phyloP scores from a whole-genome alignment of 495 filamentous ascomycete species.

The Letharia lupina region DNA sequence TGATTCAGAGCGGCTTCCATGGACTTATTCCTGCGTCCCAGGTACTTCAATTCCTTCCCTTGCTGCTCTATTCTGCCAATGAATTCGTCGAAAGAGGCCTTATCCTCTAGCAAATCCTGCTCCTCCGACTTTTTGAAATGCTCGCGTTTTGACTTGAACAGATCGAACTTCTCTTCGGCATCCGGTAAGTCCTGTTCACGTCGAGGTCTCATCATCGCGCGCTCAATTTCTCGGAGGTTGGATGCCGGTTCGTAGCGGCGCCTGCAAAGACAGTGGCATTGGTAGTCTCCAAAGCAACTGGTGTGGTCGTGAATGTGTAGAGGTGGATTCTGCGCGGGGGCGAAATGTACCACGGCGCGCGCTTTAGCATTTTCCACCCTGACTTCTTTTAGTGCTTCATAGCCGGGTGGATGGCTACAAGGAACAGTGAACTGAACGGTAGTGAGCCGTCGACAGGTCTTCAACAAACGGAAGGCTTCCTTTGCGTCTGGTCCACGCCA shows the following conservation, averaged over 20 bases:
- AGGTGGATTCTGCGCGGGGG: background rate
- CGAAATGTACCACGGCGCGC: background rate
- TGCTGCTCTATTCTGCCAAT: background rate
- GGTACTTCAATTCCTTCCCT: background rate
- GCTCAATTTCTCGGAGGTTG: constrained; percentile 4
- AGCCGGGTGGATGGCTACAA: constrained; percentile 9
- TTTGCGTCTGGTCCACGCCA: constrained; percentile 9
- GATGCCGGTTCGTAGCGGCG: background rate
- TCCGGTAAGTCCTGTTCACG: background rate
- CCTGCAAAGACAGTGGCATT: background rate
- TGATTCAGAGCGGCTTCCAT: background rate
- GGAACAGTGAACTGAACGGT: background rate
- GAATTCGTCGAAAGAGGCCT: background rate
- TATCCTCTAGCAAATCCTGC: background rate
- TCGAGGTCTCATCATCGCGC: constrained; percentile 15
- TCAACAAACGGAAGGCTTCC: constrained; percentile 12
- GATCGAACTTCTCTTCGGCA: background rate
- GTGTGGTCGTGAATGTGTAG: background rate
- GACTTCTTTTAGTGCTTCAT: constrained; percentile 11
- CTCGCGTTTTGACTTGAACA: constrained; percentile 11
- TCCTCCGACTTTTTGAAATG: constrained; percentile 5
- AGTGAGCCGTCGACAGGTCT: constrained; percentile 12
- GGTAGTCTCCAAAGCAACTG: background rate
- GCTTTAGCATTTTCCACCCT: constrained; percentile 5
- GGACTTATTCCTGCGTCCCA: background rate